Base-by-base conservation (phyloP, 768 basidiomycete genomes). In the Epithele typhae region DNA sequence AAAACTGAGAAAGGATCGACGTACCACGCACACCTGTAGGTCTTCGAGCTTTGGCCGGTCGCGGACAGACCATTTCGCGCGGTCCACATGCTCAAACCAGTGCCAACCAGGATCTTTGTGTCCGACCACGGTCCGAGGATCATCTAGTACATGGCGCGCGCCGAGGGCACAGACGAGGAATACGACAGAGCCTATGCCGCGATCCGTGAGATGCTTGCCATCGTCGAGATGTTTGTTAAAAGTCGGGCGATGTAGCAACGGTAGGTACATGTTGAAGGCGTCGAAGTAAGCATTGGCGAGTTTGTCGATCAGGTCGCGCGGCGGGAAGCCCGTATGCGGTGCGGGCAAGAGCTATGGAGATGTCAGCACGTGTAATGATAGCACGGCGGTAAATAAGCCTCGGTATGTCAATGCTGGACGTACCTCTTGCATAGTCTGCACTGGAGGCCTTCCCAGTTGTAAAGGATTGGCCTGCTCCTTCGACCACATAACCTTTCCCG, bases 101-200 rank as follows among this genome's bases (percentile, higher is more conserved):
- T 62, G 62, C 72, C 72, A 73, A 0, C 74, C 72, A 6, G 69
- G 67, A 9, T 64, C 66, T 35, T 64, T 60, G 24, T 45, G 30
- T 37, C 43, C 27, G 25, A 55, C 57, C 52, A 48, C 21, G 68
- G 35, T 3, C 27, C 76, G 61, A 0, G 66, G 63, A 58, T 81
- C 75, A 32, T 73, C 62, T 15, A 67, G 59, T 15, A 67, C 59
- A 43, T 59, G 74, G 17, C 75, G 62, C 0, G 71, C 53, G 7
- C 70, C 80, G 45, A 73, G 59, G 3, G 81, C 79, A 51, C 75
- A 77, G 0, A 87, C 73, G 36, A 82, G 65, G 9, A 87, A 64
- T 6, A 85, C 67, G 3, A 74, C 68, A 1, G 65, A 63, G 1
- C 72, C 73, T 56, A 87, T 87, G 6, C 61, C 58, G 5, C 56